Evolutionary conservation across 371 early-diverging fungal genomes (phyloP).

Genomic region (Mucor plumbeus): DNA sequence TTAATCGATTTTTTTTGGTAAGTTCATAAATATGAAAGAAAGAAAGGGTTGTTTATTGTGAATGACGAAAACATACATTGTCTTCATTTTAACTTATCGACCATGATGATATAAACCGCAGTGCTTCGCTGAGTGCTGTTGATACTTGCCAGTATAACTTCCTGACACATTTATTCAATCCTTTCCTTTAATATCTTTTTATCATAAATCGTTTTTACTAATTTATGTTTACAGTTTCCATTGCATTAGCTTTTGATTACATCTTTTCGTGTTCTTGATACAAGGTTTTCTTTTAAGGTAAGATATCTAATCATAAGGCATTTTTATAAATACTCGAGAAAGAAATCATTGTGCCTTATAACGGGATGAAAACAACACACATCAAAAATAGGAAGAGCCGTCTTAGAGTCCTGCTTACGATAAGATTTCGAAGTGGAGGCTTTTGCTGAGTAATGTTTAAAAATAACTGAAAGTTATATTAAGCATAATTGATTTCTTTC

Average conservation of each 20-base stretch:
- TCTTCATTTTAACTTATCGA: conserved; percentile 51
- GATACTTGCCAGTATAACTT: conserved; percentile 53
- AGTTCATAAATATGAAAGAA: not conserved
- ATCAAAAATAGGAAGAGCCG: conserved; percentile 44
- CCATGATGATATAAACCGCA: conserved; percentile 49
- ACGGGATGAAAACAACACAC: conserved; percentile 38
- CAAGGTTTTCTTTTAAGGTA: not conserved
- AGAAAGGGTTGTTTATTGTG: conserved; percentile 6
- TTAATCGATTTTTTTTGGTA: not conserved
- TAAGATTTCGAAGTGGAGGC: conserved; percentile 18
- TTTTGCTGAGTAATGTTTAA: conserved; percentile 34
- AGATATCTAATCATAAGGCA: no score
- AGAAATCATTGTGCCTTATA: conserved; percentile 8
- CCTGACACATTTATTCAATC: conserved; percentile 29
- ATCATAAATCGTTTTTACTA: not conserved
- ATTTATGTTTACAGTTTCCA: not conserved
- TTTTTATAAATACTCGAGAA: not conserved
- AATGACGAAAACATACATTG: conserved; percentile 39
- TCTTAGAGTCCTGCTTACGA: conserved; percentile 29
- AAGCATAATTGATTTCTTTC: not conserved
- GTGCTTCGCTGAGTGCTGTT: conserved; percentile 52
- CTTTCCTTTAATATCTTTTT: not conserved
- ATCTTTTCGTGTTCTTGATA: not conserved
- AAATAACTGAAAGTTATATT: conserved; percentile 25
- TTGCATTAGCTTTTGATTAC: not conserved